Evolutionary conservation across 1,284 basidiomycete genomes (phyloP).

Genomic region (Crucibulum cyathiforme): DNA sequence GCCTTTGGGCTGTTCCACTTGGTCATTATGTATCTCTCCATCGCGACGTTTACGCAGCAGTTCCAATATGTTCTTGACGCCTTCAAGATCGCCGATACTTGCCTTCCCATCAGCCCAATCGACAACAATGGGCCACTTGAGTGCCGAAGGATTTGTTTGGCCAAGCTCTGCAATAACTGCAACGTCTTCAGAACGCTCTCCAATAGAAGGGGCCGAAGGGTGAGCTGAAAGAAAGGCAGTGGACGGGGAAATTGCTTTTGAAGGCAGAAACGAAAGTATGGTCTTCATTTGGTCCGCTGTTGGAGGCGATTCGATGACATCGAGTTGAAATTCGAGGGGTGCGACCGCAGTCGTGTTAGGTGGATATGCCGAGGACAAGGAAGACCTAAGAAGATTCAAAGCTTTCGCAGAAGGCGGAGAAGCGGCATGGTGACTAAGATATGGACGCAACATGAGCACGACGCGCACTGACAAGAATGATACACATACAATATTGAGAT

Average conservation of each 20-base stretch:
- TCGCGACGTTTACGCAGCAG: conserved; percentile 66
- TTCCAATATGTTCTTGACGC: conserved; percentile 69
- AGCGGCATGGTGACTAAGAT: conserved; percentile 61
- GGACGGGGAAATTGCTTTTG: conserved; percentile 39
- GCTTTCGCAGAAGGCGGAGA: conserved; percentile 70
- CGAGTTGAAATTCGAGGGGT: conserved; percentile 72
- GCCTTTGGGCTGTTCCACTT: conserved; percentile 52
- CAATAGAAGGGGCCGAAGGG: conserved; percentile 49
- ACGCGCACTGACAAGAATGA: background rate
- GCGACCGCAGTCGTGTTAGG: conserved; percentile 46
- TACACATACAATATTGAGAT: conserved; percentile 68
- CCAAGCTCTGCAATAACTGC: conserved; percentile 58
- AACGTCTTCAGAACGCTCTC: conserved; percentile 47
- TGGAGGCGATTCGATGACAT: conserved; percentile 72
- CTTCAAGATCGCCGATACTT: conserved; percentile 69
- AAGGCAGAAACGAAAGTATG: conserved; percentile 67
- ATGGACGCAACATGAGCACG: background rate
- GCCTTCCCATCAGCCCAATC: conserved; percentile 76
- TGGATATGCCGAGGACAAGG: conserved; percentile 67
- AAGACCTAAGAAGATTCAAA: conserved; percentile 60
- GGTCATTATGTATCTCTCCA: conserved; percentile 55
- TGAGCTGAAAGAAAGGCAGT: conserved; percentile 60
- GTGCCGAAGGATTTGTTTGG: conserved; percentile 55
- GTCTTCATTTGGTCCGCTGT: conserved; percentile 70
- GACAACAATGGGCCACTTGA: conserved; percentile 82